These are phyloP conservation scores for Aspergillus sclerotioniger DNA, from an alignment of 495 filamentous ascomycete species.

Conservation along the genomic window DNA sequence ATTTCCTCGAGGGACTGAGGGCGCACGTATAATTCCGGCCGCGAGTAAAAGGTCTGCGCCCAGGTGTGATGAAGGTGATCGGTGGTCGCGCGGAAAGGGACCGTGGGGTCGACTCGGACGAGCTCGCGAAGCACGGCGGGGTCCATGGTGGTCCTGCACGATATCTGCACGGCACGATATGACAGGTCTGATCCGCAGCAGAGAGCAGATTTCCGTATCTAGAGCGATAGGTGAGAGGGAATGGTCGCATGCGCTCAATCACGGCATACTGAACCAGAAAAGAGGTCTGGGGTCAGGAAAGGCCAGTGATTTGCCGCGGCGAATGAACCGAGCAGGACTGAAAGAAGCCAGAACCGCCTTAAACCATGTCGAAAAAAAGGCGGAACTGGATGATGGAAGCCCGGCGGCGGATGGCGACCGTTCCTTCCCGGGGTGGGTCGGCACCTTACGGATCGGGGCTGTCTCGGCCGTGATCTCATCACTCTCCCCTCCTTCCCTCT, in stretches of 20 bases:
- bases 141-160: slow-evolving; percentile 37
- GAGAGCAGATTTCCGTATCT: not conserved
- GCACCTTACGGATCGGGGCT: not conserved
- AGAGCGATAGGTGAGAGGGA: not conserved
- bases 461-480: not conserved
- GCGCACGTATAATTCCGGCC: slow-evolving; percentile 85
- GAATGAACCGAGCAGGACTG: not conserved
- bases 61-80: slow-evolving; percentile 87
- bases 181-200: not conserved
- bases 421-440: not conserved
- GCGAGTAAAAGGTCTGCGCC: slow-evolving; percentile 86
- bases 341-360: not conserved
- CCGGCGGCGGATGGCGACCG: not conserved
- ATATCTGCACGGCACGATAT: not conserved
- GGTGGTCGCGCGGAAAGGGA: slow-evolving; percentile 73
- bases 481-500: not conserved
- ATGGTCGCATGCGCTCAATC: not conserved
- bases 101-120: slow-evolving; percentile 50
- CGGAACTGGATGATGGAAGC: not conserved
- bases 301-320: not conserved
- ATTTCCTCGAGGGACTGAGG: slow-evolving; percentile 77
- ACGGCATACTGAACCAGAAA: slow-evolving; percentile 2
- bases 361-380: not conserved
- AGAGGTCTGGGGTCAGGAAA: not conserved
- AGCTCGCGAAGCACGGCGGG: slow-evolving; percentile 51